Base-by-base conservation (phyloP, 257 asterid species). In the Solanum phureja region DNA sequence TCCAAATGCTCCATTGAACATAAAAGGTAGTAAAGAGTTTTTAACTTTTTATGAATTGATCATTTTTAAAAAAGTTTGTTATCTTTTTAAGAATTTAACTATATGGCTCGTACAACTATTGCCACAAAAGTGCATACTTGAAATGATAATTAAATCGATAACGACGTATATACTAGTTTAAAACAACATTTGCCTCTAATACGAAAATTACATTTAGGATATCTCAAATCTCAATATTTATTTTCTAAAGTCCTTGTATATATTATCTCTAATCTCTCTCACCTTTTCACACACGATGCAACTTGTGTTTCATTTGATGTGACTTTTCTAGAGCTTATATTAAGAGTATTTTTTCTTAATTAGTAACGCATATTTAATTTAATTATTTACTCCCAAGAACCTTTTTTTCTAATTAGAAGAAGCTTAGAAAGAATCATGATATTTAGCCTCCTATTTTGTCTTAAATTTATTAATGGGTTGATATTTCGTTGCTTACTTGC, bases 361-460 rank as follows among this genome's bases (percentile, higher is more conserved):
- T 71, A 77, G 31, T 24, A 24, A 16, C 1, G 10, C 64, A 77
- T 77, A n/a, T 38, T 44, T 46, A 52, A 16, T 16, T 16, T 52
- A 52, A 2, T 27, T 14, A 42, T 7, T 77, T 27, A 42, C 35
- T 79, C 40, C 16, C 56, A 14, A 79, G 21, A 79, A 14, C 16
- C 37, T 14, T 21, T 29, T 44, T 14, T 49, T 49, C 11, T n/a
- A 56, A n/a, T 72, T 23, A 8, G 72, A 73, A 86, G 83, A 84
- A 87, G 52, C 52, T 13, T 34, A 11, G 76, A 76, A 84, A 87
- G 79, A 69, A 69, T 88, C 87, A 21, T 82, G 92, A 91, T 90
- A 82, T 91, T 90, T 84, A 46, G 74, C 66, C 71, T 83, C 31
- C 42, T 4, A 75, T 21, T 90, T 21, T 90, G 86, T 88, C 90